Base-by-base conservation (phyloP, 176 grass and related monocot genomes). In the Avena atlantica region DNA sequence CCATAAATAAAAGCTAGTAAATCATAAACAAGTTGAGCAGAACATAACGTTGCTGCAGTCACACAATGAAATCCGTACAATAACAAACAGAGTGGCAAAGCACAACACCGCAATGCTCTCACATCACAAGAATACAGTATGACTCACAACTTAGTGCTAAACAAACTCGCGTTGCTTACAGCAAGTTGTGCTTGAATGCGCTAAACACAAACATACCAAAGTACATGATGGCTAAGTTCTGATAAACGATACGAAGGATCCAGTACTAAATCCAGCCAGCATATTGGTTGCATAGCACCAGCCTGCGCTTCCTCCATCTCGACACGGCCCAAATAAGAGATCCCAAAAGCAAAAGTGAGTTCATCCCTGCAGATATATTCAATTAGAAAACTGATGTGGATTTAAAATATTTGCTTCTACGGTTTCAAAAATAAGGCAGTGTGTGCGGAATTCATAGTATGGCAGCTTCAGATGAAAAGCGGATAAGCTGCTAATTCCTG, bases 401-500 rank as follows among this genome's bases (percentile, higher is more conserved):
- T 21, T 17, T 45, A 21, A 45, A 48, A 13, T 23, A 4, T 48
- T 47, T 3, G 70, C 42, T 73, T 47, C 42, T 6, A 12, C 3
- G 62, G 63, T 15, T 65, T 31, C 13, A 31, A 66, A 66, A 66
- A 40, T 37, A 48, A 48, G 40, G 9, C 11, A 40, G 0, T 23
- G 40, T 21, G 70, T 72, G 70, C 10, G 0, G 12, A n/a, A 66
- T 31, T 66, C 24, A 15, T 31, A 71, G 68, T 71, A 71, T 72
- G 2, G 10, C 1, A 9, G 42, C 70, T 47, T 71, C 9, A 20
- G 10, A 72, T 72, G 40, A n/a, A 45, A 72, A 47, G 69, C 19
- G 40, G 19, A 21, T 9, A 72, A 47, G 19, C 17, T 72, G 70
- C 70, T 72, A 72, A 72, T 72, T 72, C 70, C 47, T 72, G 20